Base-by-base conservation (phyloP, 1,139 yeast species). In the Taphrina flavorubra region DNA sequence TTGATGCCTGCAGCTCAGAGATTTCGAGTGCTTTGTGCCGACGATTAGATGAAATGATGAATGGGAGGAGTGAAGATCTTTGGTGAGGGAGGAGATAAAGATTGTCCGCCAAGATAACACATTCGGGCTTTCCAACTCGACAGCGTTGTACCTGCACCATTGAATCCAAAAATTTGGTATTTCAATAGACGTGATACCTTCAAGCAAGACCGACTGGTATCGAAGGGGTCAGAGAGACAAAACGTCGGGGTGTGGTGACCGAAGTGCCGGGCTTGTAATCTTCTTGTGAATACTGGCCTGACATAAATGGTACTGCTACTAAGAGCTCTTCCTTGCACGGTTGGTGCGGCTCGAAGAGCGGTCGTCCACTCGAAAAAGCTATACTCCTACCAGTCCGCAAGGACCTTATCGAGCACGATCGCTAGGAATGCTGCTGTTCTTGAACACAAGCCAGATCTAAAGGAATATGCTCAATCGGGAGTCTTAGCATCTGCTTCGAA, bases 391-490 rank as follows among this genome's bases (percentile, higher is more conserved):
- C 13, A 18, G 42, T 13, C 42, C 13, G 11, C 13, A 16, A 44
- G 47, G 6, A n/a, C 47, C 18, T 53, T 63, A 25, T 53, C 67
- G 36, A 44, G 49, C 60, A n/a, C 61, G 11, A 13, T 25, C 34
- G 18, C 51, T 14, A 31, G 36, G 7, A 31, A 46, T 7, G 67
- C 67, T 20, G 67, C 44, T 11, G 67, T 63, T 25, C 44, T 63
- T n/a, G 67, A 63, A 34, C 61, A 53, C 55, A 63, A 63, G 47
- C 67, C 67, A 14, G 67, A 63, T 37, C 47, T 63, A 34, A 56
- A 63, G 39, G 67, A 63, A 20, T 63, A 63, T 44, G 67, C 67
- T 34, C 49, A 63, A 16, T 44, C 51, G 11, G 67, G 59, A 18
- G 55, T 63, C 37, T 63, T 63, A 39, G 51, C 55, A 20, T 42